phyloP scores from a whole-genome alignment of 768 basidiomycete genomes.

The Rhodotorula babjevae region DNA sequence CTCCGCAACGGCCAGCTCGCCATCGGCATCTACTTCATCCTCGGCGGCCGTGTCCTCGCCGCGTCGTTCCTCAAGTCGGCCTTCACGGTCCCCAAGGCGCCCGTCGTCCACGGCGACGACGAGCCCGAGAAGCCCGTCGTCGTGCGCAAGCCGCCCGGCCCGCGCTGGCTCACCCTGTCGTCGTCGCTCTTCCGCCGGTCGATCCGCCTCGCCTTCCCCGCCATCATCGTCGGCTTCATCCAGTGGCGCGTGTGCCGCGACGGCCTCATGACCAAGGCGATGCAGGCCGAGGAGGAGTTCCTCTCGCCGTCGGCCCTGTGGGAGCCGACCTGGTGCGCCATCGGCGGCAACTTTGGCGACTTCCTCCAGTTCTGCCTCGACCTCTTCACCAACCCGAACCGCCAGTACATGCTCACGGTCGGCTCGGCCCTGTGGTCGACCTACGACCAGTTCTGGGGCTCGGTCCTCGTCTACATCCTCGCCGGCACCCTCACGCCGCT shows the following conservation, averaged over 20 bases:
- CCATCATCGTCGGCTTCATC: constrained; percentile 45
- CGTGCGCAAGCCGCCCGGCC: constrained; percentile 40
- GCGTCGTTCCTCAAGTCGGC: constrained; percentile 45
- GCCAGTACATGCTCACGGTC: constrained; percentile 44
- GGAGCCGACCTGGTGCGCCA: constrained; percentile 44
- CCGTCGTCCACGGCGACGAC: constrained; percentile 45
- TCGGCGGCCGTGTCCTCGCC: constrained; percentile 45
- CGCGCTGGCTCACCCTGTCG: constrained; percentile 44
- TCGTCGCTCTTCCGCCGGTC: constrained; percentile 46
- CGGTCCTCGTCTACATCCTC: constrained; percentile 45
- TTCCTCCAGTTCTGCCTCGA: constrained; percentile 46
- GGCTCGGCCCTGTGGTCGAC: constrained; percentile 46
- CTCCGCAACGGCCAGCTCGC: constrained; percentile 45
- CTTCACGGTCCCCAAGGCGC: constrained; percentile 42
- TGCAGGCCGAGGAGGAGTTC: constrained; percentile 35
- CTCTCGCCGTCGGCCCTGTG: constrained; percentile 43
- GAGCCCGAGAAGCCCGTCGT: constrained; percentile 41
- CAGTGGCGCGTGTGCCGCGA: constrained; percentile 43
- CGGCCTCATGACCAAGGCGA: constrained; percentile 29
- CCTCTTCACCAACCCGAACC: constrained; percentile 45
- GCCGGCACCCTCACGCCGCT: constrained; percentile 43
- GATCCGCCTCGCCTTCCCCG: constrained; percentile 45
- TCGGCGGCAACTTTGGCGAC: constrained; percentile 45
- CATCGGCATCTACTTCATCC: constrained; percentile 45
- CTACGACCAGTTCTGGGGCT: constrained; percentile 47